phyloP scores from a whole-genome alignment of 1,284 basidiomycete species.

The Cutaneotrichosporon sp. region DNA sequence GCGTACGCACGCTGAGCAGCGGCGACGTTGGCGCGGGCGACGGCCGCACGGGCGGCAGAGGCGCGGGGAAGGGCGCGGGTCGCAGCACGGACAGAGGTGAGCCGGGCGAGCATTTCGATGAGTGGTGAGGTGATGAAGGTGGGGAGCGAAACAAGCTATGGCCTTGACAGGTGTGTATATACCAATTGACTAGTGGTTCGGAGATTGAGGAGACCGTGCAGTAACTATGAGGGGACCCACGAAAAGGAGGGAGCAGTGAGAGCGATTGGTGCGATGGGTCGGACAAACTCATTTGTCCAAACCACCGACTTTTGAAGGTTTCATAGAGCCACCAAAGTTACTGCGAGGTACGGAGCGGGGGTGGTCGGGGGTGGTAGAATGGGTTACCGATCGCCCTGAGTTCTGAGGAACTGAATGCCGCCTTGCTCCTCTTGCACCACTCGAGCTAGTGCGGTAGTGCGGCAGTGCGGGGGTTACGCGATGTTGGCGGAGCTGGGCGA shows the following conservation, averaged over 20 bases:
- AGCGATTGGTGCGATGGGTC: no score
- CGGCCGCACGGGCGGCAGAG: slow-evolving; percentile 12
- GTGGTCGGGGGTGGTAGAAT: no score
- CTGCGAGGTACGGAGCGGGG: background rate
- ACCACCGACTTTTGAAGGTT: slow-evolving; percentile 33
- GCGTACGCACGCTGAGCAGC: slow-evolving; percentile 11
- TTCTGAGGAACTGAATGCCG: background rate
- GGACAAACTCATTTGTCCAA: slow-evolving; percentile 17
- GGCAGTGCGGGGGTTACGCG: slow-evolving; percentile 4
- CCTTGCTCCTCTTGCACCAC: no score
- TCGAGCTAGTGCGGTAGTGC: no score
- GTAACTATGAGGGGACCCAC: background rate
- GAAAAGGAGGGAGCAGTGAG: background rate
- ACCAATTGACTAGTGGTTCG: background rate
- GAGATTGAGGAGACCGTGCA: no score
- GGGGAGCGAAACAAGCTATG: background rate
- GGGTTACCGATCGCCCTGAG: background rate
- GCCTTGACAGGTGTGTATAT: slow-evolving; percentile 5
- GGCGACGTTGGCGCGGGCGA: slow-evolving; percentile 8
- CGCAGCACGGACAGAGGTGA: slow-evolving; percentile 14
- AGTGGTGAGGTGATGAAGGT: background rate
- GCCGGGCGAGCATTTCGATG: slow-evolving; percentile 16
- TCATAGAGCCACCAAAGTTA: no score
- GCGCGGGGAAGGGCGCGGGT: slow-evolving; percentile 19
- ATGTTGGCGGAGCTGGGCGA: slow-evolving; percentile 2